Conservation (phyloP, 768 basidiomycete genomes). For the Boletus rubroflammeus region DNA sequence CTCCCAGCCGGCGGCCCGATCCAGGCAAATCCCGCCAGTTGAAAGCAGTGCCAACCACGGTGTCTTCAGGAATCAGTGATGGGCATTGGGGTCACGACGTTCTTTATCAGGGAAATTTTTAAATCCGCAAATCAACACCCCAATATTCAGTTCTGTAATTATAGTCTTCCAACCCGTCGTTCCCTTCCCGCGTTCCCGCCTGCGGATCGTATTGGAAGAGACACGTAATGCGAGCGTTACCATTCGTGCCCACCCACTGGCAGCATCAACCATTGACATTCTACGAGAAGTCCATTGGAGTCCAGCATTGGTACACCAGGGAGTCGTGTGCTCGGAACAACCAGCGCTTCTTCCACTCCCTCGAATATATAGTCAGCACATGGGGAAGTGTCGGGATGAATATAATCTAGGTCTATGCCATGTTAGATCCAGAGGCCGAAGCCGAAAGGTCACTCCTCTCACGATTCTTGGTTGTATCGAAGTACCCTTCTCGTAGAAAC, state of each 20-base stretch:
- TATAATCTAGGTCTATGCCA: neutral
- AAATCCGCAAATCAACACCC: neutral
- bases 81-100: too few species aligned
- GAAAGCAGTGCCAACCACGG: too few species aligned
- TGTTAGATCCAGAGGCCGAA: neutral
- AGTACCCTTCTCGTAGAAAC: too few species aligned
- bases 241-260: too few species aligned
- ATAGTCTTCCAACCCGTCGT: neutral
- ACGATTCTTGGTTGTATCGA: neutral
- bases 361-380: neutral
- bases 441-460: neutral
- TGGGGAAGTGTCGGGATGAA: neutral
- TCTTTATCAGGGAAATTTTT: too few species aligned
- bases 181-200: neutral
- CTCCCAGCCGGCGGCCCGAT: neutral
- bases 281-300: neutral
- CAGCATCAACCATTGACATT: neutral
- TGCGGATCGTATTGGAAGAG: neutral
- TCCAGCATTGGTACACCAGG: too few species aligned
- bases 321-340: neutral
- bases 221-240: neutral
- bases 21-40: too few species aligned
- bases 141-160: neutral
- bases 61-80: too few species aligned
- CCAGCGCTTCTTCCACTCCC: neutral